Evolutionary conservation across 306 rosid species (phyloP).

Genomic region (Coriaria nepalensis): DNA sequence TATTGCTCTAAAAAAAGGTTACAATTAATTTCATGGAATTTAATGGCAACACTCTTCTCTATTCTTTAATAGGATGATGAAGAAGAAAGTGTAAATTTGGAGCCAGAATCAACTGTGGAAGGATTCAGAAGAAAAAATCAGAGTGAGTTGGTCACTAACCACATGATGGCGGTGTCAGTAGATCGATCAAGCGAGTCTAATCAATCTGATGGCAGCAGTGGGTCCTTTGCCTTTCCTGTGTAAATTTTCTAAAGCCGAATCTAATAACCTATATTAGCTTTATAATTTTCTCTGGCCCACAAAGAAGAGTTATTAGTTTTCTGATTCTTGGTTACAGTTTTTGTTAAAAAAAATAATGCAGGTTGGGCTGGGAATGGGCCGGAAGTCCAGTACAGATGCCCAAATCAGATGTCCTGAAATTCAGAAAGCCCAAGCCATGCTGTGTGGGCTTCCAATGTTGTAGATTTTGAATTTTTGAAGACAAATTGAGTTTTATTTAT

Average conservation of each 20-base stretch:
- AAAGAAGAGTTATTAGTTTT: not conserved
- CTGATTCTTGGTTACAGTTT: not conserved
- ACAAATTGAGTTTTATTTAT: too few species aligned
- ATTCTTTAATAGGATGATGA: conserved; percentile 19
- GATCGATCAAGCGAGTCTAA: conserved; percentile 33
- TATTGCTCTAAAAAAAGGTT: not conserved
- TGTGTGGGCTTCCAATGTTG: conserved; percentile 44
- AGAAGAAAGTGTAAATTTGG: conserved; percentile 13
- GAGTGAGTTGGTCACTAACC: conserved; percentile 16
- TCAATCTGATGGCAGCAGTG: conserved; percentile 37
- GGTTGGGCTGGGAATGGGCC: conserved; percentile 55
- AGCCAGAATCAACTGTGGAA: conserved; percentile 9
- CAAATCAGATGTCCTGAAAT: conserved; percentile 34
- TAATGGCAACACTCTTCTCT: not conserved
- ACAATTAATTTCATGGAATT: too few species aligned
- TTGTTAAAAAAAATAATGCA: conserved; percentile 15
- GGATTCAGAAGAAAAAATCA: conserved; percentile 9
- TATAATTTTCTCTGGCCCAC: not conserved
- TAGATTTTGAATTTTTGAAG: conserved; percentile 50
- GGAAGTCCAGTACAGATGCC: conserved; percentile 73
- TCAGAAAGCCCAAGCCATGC: conserved; percentile 36
- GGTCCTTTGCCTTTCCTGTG: conserved; percentile 76
- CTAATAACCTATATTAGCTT: too few species aligned
- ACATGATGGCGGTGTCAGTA: conserved; percentile 3
- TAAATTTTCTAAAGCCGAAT: too few species aligned